Percentiles rank a stretch among this genome's conserved stretches.
phyloP scores from a whole-genome alignment of 495 filamentous ascomycete genomes.

The Gamarada debralockiae region DNA sequence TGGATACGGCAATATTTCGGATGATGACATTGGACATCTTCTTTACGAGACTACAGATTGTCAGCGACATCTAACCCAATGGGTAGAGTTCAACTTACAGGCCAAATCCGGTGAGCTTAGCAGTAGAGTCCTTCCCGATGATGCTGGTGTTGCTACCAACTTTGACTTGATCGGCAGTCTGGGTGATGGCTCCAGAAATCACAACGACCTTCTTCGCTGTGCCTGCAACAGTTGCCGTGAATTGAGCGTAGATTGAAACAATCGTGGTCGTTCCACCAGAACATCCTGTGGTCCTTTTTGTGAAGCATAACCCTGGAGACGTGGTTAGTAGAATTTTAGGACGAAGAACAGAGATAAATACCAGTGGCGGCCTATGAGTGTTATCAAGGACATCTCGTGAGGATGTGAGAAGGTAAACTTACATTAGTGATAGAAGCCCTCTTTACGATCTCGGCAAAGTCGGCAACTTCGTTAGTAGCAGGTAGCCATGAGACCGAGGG shows the following conservation, averaged over 20 bases:
- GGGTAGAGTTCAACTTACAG: too few relatives aligned
- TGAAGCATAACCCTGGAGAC: constrained; percentile 34
- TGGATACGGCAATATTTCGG: constrained; percentile 41
- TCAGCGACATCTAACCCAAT: too few relatives aligned
- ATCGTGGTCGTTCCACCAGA: constrained; percentile 54
- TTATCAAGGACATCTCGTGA: not conserved
- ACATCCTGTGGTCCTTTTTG: constrained; percentile 57
- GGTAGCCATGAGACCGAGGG: not conserved
- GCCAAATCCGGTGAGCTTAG: too few relatives aligned
- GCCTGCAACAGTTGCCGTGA: constrained; percentile 44
- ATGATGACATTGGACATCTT: constrained; percentile 44
- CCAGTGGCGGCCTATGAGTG: not conserved
- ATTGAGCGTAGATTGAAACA: constrained; percentile 51
- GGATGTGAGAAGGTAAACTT: not conserved
- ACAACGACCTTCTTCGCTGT: constrained; percentile 43
- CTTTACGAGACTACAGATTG: too few relatives aligned
- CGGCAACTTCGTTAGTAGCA: not conserved
- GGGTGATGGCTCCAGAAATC: constrained; percentile 41
- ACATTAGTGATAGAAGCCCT: not conserved
- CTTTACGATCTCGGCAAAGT: not conserved
- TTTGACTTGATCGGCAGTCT: constrained; percentile 9
- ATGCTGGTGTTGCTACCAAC: constrained; percentile 17
- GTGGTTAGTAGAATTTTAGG: not conserved
- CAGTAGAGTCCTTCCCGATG: constrained; percentile 9
- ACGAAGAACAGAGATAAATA: not conserved